Evolutionary conservation across 2,329 filamentous ascomycete species (phyloP), one percentile per base, ranked within the genome.

Genomic region (Chaetomium sp.): DNA sequence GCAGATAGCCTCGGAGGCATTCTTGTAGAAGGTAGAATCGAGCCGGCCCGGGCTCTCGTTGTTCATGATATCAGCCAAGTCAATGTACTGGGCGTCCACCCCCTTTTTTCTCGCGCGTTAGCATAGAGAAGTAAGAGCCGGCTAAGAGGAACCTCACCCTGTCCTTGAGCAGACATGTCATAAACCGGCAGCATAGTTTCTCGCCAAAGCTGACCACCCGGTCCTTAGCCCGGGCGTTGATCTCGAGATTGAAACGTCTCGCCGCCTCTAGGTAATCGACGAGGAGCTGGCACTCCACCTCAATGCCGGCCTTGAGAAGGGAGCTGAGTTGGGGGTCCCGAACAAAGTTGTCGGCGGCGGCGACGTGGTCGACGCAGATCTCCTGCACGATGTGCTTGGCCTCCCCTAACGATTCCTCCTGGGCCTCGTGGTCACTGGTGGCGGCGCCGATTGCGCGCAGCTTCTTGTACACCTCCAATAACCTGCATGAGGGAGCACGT

Each of bases 171-270:
- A 98, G 78, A 6, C 90, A 88, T 25, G 94, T 86, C 90, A 99
- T 93, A 76, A 95, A 95, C 35, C 89, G 86, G 77, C 94, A 98
- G 78, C 92, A 96, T 70, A 99, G 82, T 80, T 97, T 98, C 83
- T 99, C 95, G 62, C 95, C 95, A 71, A 95, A 93, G 76, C 93
- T 96, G 67, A 98, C 89, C 67, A 99, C 92, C 71, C 94, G 90
- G 74, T 95, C 91, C 76, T 93, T 91, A 65, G 89, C 89, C 72
- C 90, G 85, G 6, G 89, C 85, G 75, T 91, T 92, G 73, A 93
- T 90, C 76, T 93, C 90, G 50, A 90, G 80, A 73, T 88, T 86
- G 77, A 88, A 90, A 68, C 86, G 81, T 75, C 85, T 86, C 10
- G 86, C 84, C 1, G 86, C 87, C 35, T 82, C 78, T 64, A 88